Conservation (phyloP, 495 filamentous ascomycete species). For the Parmelia sp. region DNA sequence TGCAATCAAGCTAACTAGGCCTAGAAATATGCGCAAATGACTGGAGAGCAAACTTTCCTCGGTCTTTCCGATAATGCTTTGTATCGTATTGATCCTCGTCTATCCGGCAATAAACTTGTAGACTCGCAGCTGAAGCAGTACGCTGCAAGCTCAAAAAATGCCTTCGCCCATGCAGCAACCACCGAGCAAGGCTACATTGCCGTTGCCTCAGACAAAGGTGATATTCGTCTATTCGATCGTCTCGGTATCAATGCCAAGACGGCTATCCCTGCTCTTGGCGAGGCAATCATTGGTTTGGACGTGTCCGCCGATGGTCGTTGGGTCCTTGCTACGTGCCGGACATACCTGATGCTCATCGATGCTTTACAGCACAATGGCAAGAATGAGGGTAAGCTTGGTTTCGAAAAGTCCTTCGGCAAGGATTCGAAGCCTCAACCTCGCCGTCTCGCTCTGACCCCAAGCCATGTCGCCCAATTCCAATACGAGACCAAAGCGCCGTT, state of each 20-base stretch:
- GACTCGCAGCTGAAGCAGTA: slow-evolving; percentile 92
- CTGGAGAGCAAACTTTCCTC: slow-evolving; percentile 86
- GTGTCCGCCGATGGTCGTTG: slow-evolving; percentile 91
- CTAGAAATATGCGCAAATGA: slow-evolving; percentile 97
- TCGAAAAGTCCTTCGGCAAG: slow-evolving; percentile 87
- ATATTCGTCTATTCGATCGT: slow-evolving; percentile 93
- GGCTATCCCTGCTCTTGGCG: slow-evolving; percentile 88
- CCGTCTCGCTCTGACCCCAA: slow-evolving; percentile 77
- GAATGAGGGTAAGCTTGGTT: slow-evolving; percentile 95
- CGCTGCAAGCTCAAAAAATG: slow-evolving; percentile 70
- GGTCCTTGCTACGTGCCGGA: slow-evolving; percentile 90
- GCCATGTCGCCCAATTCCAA: slow-evolving; percentile 93
- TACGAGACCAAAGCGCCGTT: slow-evolving; percentile 84
- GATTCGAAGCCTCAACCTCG: slow-evolving; percentile 90
- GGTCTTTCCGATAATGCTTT: slow-evolving; percentile 87
- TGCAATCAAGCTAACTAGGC: slow-evolving; percentile 5
- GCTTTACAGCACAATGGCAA: slow-evolving; percentile 85
- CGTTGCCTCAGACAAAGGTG: slow-evolving; percentile 94
- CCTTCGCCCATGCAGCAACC: slow-evolving; percentile 88
- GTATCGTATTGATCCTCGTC: slow-evolving; percentile 88
- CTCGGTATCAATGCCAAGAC: slow-evolving; percentile 97
- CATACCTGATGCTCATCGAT: slow-evolving; percentile 91
- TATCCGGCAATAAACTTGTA: slow-evolving; percentile 86
- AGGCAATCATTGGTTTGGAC: slow-evolving; percentile 90
- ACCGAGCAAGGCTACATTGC: slow-evolving; percentile 95